Conservation (phyloP, 768 basidiomycete genomes). For the Tulasnella sp. region DNA sequence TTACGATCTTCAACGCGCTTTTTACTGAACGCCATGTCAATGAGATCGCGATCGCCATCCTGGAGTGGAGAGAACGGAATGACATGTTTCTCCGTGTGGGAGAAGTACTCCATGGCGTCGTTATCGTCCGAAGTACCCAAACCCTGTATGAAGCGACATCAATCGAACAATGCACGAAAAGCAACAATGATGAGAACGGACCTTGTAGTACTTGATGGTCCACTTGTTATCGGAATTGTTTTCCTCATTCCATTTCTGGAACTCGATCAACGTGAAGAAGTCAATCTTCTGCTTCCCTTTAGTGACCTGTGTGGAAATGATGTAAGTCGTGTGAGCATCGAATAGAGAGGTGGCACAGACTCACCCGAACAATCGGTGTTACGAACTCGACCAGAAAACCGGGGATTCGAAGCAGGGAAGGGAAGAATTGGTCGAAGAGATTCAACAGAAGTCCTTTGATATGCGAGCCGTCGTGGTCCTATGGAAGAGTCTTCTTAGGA, state of each 20-base stretch:
- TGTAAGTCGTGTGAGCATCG: background rate
- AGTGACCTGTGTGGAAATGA: conserved; percentile 35
- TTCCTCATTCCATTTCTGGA: conserved; percentile 82
- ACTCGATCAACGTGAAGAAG: conserved; percentile 98
- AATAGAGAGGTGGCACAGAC: conserved; percentile 33
- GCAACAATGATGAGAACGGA: conserved; percentile 38
- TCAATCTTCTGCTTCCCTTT: conserved; percentile 73
- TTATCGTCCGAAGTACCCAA: conserved; percentile 87
- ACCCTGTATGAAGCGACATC: conserved; percentile 55
- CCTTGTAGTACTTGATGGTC: conserved; percentile 97
- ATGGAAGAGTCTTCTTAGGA: conserved; percentile 24
- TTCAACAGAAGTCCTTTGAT: conserved; percentile 99
- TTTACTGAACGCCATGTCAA: conserved; percentile 99
- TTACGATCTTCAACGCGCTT: conserved; percentile 98
- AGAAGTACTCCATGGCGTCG: conserved; percentile 91
- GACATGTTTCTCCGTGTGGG: conserved; percentile 88
- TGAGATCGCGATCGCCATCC: conserved; percentile 78
- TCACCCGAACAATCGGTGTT: conserved; percentile 92
- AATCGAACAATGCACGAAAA: background rate
- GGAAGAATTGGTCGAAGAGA: conserved; percentile 95
- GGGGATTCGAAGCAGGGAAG: conserved; percentile 84
- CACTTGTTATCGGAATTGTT: conserved; percentile 76
- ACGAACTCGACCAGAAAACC: conserved; percentile 97
- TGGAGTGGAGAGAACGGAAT: conserved; percentile 82
- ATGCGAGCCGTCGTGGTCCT: conserved; percentile 99